phyloP scores from a whole-genome alignment of 2,329 filamentous ascomycete genomes.

The Hyphodiscus sp. region DNA sequence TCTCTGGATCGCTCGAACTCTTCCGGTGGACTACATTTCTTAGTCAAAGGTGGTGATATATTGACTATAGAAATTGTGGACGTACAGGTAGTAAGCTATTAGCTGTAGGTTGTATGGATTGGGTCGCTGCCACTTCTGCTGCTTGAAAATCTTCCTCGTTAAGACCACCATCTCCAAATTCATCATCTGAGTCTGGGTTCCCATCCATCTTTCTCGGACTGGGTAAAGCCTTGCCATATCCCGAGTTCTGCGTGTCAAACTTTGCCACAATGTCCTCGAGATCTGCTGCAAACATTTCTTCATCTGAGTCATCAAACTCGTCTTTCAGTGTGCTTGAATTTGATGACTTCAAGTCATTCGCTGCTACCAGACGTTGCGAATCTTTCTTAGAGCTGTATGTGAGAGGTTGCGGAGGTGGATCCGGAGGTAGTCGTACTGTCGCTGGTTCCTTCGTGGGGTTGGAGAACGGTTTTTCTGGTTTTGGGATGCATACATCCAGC shows the following conservation, averaged over 20 bases:
- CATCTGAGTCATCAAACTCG: conserved; percentile 62
- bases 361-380: not conserved
- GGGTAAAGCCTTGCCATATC: not conserved
- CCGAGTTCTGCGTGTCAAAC: conserved; percentile 38
- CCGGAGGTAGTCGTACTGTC: conserved; percentile 1
- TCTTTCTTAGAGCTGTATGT: not conserved
- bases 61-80: conserved; percentile 34
- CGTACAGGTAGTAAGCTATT: conserved; percentile 44
- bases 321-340: conserved; percentile 33
- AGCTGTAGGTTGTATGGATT: conserved; percentile 42
- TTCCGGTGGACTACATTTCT: conserved; percentile 59
- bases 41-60: conserved; percentile 43
- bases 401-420: not conserved
- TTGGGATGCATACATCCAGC: conserved; percentile 48
- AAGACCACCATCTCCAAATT: conserved; percentile 61
- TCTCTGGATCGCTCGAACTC: conserved; percentile 72
- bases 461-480: conserved; percentile 17
- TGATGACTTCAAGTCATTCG: not conserved
- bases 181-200: conserved; percentile 57
- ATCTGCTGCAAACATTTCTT: conserved; percentile 53
- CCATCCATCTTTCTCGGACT: not conserved
- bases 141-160: conserved; percentile 69
- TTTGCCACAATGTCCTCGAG: conserved; percentile 51
- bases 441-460: not conserved
- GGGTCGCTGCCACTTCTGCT: conserved; percentile 65